phyloP scores from a whole-genome alignment of 495 filamentous ascomycete species.

The Podospora conica region DNA sequence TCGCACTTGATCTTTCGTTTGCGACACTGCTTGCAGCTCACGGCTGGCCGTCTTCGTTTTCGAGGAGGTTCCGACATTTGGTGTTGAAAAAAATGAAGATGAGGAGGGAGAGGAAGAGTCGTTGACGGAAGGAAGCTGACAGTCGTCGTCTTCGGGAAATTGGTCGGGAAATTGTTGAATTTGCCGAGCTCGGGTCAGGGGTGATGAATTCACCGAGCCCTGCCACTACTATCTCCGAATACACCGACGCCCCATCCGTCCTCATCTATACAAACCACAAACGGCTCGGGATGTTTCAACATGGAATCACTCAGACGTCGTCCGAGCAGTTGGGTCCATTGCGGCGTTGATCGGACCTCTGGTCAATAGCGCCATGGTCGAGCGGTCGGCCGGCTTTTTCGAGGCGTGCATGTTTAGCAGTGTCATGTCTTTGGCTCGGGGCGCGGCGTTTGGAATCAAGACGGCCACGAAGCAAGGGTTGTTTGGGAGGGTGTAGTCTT shows the following conservation, averaged over 20 bases:
- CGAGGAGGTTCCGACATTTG: neutral
- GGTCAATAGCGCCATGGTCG: slow-evolving; percentile 43
- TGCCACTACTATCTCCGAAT: too few relatives aligned
- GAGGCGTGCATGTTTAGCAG: slow-evolving; percentile 46
- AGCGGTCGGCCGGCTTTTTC: slow-evolving; percentile 35
- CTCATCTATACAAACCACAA: neutral
- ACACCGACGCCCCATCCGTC: neutral
- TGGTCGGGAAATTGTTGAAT: neutral
- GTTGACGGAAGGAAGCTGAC: neutral
- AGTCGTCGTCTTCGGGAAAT: too few relatives aligned
- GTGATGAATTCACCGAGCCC: neutral
- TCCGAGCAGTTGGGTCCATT: slow-evolving; percentile 22
- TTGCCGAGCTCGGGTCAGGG: neutral
- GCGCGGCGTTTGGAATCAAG: slow-evolving; percentile 26
- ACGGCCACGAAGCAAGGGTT: slow-evolving; percentile 23
- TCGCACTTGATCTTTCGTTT: slow-evolving; percentile 34
- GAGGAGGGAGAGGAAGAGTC: neutral
- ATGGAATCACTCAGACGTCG: neutral
- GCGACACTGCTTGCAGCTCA: slow-evolving; percentile 29
- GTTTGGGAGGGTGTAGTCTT: slow-evolving; percentile 16
- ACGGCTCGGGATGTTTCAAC: neutral
- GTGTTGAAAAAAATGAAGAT: neutral
- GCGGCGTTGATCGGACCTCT: slow-evolving; percentile 47
- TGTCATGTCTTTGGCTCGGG: slow-evolving; percentile 31
- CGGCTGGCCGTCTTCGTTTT: slow-evolving; percentile 5